Base-by-base conservation (phyloP, 768 basidiomycete genomes). In the Pisolithus sp. region DNA sequence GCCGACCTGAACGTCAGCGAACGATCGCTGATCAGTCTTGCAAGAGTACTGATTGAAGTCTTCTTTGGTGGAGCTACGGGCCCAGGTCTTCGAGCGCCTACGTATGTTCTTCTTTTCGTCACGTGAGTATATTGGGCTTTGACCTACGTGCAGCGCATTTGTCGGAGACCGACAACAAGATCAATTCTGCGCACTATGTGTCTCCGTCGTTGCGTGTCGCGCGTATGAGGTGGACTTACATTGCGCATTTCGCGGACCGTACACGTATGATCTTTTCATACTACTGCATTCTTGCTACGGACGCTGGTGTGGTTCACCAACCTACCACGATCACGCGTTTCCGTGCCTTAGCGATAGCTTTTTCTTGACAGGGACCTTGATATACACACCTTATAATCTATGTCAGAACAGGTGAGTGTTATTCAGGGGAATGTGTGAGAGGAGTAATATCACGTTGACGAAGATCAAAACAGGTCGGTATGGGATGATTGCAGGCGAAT, bases 201-300 rank as follows among this genome's bases (percentile, higher is more conserved):
- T n/a, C n/a, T n/a, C n/a, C n/a, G n/a, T n/a, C n/a, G n/a, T n/a
- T n/a, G n/a, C n/a, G n/a, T n/a, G n/a, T n/a, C n/a, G n/a, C n/a
- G n/a, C n/a, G n/a, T n/a, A n/a, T n/a, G n/a, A n/a, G 10, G 9
- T 30, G 5, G 34, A 34, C 34, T 34, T 15, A 34, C 34, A 13
- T 15, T 34, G 34, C 30, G 30, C 30, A 31, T 31, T 23, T 13
- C 28, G 13, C 21, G 55, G 56, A 81, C 59, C 74, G 80, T 21
- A 62, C 81, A 21, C 67, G 75, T 49, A 83, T 80, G 0, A 78
- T 81, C 57, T 61, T 76, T 50, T 66, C 65, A 20, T 88, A 87
- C 57, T 86, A 91, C 63, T 70, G 80, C 24, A 82, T 89, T 43
- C 70, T 86, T 37, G 86, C 88, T 7, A 75, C 88, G 58, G 80